These are phyloP conservation scores for Reutealis trisperma DNA, from an alignment of 345 rosid genomes.

Conservation along the genomic window DNA sequence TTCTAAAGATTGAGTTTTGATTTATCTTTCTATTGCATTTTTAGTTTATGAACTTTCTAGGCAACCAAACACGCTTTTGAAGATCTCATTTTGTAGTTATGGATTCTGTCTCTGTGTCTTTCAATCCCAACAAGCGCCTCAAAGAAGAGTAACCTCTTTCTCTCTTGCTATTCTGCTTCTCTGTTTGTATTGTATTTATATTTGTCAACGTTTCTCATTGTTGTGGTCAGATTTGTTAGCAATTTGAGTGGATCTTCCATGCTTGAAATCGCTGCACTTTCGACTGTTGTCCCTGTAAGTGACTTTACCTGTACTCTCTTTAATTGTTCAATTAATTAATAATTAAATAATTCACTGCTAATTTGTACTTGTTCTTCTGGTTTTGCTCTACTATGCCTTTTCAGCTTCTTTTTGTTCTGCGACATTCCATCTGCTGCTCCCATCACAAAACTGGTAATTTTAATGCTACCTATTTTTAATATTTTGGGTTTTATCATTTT, in stretches of 20 bases:
- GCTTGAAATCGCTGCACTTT: slow-evolving; percentile 59
- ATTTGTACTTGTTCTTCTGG: background rate
- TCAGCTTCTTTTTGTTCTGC: slow-evolving; percentile 62
- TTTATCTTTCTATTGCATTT: background rate
- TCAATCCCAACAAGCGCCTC: slow-evolving; percentile 75
- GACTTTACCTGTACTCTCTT: background rate
- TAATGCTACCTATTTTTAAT: background rate
- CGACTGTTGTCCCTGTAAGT: slow-evolving; percentile 63
- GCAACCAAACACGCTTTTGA: background rate
- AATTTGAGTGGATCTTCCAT: slow-evolving; percentile 79
- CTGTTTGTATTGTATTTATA: slow-evolving; percentile 1
- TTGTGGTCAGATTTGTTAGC: slow-evolving; percentile 70
- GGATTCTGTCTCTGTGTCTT: slow-evolving; percentile 48
- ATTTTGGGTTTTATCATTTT: background rate
- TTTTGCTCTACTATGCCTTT: background rate
- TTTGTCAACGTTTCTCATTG: background rate
- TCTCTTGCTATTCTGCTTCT: background rate
- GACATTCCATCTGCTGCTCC: slow-evolving; percentile 47
- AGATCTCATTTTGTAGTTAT: slow-evolving; percentile 18
- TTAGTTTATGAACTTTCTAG: background rate
- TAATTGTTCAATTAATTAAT: background rate
- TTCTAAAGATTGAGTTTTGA: background rate
- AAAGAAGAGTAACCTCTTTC: slow-evolving; percentile 61
- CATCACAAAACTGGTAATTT: slow-evolving; percentile 39
- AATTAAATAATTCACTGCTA: background rate